Evolutionary conservation across 768 basidiomycete genomes (phyloP).

Genomic region (Lactarius hengduanensis): DNA sequence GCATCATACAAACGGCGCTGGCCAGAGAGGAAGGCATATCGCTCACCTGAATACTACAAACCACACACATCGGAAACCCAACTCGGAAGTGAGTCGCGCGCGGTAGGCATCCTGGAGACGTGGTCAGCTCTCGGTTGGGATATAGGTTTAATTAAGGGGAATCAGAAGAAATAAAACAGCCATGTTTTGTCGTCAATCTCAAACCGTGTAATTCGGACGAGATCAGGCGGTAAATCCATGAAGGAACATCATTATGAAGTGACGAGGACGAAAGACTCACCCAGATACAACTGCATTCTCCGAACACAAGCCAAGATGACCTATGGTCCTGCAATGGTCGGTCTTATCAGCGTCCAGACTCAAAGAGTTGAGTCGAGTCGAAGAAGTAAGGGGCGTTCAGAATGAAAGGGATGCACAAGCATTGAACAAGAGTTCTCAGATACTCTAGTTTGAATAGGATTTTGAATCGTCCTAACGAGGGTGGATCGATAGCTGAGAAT

Average conservation of each 20-base stretch:
- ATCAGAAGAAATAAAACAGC: constrained; percentile 79
- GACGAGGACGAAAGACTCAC: constrained; percentile 38
- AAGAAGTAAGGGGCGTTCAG: constrained; percentile 17
- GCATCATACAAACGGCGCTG: constrained; percentile 51
- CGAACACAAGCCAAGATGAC: background rate
- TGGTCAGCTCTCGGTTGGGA: background rate
- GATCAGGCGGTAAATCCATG: constrained; percentile 89
- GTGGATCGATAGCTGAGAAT: constrained; percentile 22
- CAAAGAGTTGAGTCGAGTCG: background rate
- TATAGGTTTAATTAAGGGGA: constrained; percentile 16
- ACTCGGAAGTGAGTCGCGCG: background rate
- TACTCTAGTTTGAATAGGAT: constrained; percentile 87
- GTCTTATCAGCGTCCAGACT: constrained; percentile 5
- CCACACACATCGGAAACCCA: background rate
- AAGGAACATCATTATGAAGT: constrained; percentile 51
- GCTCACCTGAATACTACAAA: constrained; percentile 7
- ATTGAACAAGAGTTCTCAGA: constrained; percentile 73
- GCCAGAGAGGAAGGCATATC: background rate
- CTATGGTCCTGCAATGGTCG: background rate
- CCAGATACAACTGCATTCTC: background rate
- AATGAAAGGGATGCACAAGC: constrained; percentile 49
- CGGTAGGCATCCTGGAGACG: background rate
- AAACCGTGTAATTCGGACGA: constrained; percentile 35
- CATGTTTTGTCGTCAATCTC: constrained; percentile 71
- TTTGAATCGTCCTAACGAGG: constrained; percentile 52